Conservation (phyloP, 2,329 filamentous ascomycete genomes). For the Ophiostoma pallidulum region DNA sequence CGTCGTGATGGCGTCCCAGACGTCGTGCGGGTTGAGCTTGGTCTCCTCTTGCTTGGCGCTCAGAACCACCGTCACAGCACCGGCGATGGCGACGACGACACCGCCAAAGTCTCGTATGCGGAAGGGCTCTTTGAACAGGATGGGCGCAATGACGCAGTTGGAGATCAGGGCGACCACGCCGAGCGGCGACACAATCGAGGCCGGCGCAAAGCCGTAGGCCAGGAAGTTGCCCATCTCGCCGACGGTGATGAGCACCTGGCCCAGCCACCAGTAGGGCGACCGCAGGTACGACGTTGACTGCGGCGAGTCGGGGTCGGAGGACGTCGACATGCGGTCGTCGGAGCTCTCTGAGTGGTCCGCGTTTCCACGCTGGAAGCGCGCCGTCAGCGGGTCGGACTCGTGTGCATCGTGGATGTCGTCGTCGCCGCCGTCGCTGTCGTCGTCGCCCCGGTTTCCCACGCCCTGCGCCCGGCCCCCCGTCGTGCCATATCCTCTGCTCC, state of each 20-base stretch:
- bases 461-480: conserved; percentile 26
- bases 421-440: conserved; percentile 23
- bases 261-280: conserved; percentile 94
- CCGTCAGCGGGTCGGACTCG: conserved; percentile 44
- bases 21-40: conserved; percentile 81
- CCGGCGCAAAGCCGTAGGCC: conserved; percentile 93
- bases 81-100: conserved; percentile 75
- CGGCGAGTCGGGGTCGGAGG: conserved; percentile 25
- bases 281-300: conserved; percentile 59
- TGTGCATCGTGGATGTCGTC: conserved; percentile 27
- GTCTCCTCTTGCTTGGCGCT: conserved; percentile 84
- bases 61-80: conserved; percentile 85
- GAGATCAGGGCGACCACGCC: conserved; percentile 95
- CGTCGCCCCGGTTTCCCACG: conserved; percentile 17
- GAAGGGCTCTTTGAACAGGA: conserved; percentile 87
- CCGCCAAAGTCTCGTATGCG: conserved; percentile 77
- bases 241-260: conserved; percentile 83
- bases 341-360: conserved; percentile 21
- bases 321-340: conserved; percentile 22
- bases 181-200: conserved; percentile 91
- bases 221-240: conserved; percentile 95
- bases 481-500: conserved; percentile 7
- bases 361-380: conserved; percentile 38
- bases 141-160: conserved; percentile 92
- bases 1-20: conserved; percentile 79